Conservation (phyloP, 2,329 filamentous ascomycete genomes). For the Curvularia eragrostidis region DNA sequence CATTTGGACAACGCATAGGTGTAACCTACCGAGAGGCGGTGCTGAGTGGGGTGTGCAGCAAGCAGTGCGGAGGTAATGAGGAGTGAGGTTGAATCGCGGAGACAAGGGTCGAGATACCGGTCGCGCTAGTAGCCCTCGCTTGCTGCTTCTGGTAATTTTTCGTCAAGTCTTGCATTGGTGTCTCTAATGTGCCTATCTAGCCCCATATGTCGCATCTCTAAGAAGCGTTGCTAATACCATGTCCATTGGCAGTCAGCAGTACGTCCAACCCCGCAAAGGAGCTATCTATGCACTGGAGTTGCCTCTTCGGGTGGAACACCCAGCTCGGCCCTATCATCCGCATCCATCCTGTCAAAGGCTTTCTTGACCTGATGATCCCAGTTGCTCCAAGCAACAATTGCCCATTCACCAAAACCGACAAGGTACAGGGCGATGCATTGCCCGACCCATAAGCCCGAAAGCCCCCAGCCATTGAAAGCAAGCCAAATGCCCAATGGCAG, state of each 20-base stretch:
- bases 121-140: slow-evolving; percentile 24
- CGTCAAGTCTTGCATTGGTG: slow-evolving; percentile 31
- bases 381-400: slow-evolving; percentile 76
- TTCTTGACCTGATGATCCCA: slow-evolving; percentile 77
- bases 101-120: slow-evolving; percentile 30
- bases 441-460: slow-evolving; percentile 81
- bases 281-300: slow-evolving; percentile 25
- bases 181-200: slow-evolving; percentile 28
- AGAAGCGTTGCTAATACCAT: slow-evolving; percentile 26
- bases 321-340: slow-evolving; percentile 52
- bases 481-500: slow-evolving; percentile 83
- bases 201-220: slow-evolving; percentile 32
- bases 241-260: slow-evolving; percentile 4
- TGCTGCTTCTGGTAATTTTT: slow-evolving; percentile 32
- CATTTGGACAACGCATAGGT: slow-evolving; percentile 9
- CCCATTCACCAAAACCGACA: slow-evolving; percentile 79
- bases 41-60: slow-evolving; percentile 28
- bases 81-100: slow-evolving; percentile 28
- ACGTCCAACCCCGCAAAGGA: neutral
- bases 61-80: slow-evolving; percentile 23
- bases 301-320: slow-evolving; percentile 37
- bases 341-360: slow-evolving; percentile 74
- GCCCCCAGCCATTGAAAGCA: slow-evolving; percentile 84
- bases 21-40: slow-evolving; percentile 13
- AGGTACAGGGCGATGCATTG: slow-evolving; percentile 76